Percentiles rank a stretch among this genome's conserved stretches.
Evolutionary conservation across 352 stramenopile species (phyloP).

Genomic region (Achlya hypogyna): DNA sequence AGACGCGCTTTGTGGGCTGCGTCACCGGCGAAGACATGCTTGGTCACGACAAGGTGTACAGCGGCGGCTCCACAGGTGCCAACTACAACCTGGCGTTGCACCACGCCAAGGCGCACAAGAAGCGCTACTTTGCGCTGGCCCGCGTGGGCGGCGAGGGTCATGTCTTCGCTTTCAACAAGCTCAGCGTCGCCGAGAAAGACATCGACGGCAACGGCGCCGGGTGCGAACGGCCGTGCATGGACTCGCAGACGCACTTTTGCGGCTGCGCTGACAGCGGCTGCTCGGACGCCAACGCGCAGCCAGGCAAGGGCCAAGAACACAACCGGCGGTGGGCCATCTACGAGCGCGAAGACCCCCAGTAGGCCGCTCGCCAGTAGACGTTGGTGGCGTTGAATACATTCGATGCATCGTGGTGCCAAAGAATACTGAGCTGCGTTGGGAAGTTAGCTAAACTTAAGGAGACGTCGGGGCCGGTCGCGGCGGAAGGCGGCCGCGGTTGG

Average conservation of each 20-base stretch:
- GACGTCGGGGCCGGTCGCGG: not conserved
- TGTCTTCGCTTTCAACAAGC: conserved; percentile 85
- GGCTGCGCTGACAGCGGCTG: conserved; percentile 80
- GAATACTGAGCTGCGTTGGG: no score
- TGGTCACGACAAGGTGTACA: conserved; percentile 81
- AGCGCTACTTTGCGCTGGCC: conserved; percentile 84
- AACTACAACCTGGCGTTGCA: conserved; percentile 87
- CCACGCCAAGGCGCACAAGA: conserved; percentile 69
- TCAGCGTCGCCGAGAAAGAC: conserved; percentile 48
- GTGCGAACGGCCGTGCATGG: conserved; percentile 67
- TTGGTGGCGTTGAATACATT: no score
- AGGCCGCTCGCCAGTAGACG: no score
- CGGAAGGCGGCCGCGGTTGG: not conserved
- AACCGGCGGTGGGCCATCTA: conserved; percentile 87
- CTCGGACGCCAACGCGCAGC: conserved; percentile 49
- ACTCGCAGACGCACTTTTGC: conserved; percentile 65
- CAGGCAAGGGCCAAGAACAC: conserved; percentile 74
- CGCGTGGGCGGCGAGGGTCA: conserved; percentile 72
- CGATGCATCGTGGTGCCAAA: no score
- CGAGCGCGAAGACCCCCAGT: conserved; percentile 39
- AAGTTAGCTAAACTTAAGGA: no score
- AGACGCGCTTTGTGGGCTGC: conserved; percentile 79
- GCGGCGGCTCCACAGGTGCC: conserved; percentile 72
- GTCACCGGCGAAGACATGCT: conserved; percentile 75
- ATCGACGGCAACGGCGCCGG: conserved; percentile 73